Evolutionary conservation across 768 basidiomycete species (phyloP).

Genomic region (Podaxis pistillaris): DNA sequence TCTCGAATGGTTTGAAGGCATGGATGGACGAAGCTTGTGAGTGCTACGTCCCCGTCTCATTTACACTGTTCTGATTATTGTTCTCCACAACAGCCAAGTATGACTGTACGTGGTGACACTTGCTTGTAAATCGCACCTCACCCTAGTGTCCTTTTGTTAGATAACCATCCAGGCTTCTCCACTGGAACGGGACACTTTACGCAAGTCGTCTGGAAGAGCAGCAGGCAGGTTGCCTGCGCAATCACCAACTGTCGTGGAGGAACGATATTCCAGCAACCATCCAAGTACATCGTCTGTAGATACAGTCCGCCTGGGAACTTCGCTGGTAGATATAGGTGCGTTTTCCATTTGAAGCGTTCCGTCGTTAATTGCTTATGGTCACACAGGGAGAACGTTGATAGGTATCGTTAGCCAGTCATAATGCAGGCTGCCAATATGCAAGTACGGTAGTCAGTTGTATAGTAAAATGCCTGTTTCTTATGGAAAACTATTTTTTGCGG

Average conservation of each 20-base stretch:
- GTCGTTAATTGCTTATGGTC: not conserved
- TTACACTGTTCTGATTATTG: not conserved
- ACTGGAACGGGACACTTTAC: constrained; percentile 26
- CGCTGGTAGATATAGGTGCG: not conserved
- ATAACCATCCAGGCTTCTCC: constrained; percentile 25
- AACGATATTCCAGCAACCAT: constrained; percentile 21
- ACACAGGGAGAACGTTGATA: not conserved
- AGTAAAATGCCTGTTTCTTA: too few species aligned
- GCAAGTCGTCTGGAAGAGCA: constrained; percentile 49
- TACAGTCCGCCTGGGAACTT: constrained; percentile 25
- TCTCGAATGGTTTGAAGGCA: constrained; percentile 45
- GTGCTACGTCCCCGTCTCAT: constrained; percentile 22
- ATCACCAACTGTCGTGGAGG: constrained; percentile 33
- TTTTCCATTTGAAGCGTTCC: not conserved
- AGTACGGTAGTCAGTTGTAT: too few species aligned
- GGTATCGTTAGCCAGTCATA: not conserved
- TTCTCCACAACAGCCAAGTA: not conserved
- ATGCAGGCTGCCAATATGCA: too few species aligned
- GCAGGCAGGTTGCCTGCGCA: constrained; percentile 47
- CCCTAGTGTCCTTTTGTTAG: not conserved
- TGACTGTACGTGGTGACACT: not conserved
- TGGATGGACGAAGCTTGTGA: constrained; percentile 70
- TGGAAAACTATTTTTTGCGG: not conserved
- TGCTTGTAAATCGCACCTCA: not conserved
- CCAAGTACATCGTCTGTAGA: constrained; percentile 24